Evolutionary conservation across 2,329 filamentous ascomycete species (phyloP).

Genomic region (Ambrosiella beaveri): DNA sequence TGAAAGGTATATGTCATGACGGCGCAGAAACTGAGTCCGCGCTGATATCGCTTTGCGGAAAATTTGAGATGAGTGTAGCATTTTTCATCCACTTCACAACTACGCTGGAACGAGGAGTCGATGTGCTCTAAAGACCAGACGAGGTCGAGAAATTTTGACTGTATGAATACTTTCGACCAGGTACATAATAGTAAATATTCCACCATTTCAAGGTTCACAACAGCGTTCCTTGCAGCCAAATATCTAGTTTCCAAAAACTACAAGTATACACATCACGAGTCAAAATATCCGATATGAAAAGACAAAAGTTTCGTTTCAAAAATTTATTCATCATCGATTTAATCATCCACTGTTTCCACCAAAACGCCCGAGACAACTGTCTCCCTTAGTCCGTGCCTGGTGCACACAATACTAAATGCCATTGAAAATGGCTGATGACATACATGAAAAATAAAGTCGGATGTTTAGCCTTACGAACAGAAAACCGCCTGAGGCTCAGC

Average conservation of each 20-base stretch:
- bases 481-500: not conserved
- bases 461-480: not conserved
- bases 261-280: not conserved
- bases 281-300: not conserved
- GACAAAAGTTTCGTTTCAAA: not conserved
- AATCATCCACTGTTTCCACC: constrained; percentile 1
- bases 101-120: not conserved
- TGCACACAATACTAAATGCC: not conserved
- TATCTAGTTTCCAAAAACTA: too few species aligned
- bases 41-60: too few species aligned
- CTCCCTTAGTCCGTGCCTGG: not conserved
- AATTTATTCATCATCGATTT: constrained; percentile 4
- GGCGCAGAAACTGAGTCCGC: too few species aligned
- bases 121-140: not conserved
- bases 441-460: not conserved
- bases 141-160: not conserved
- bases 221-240: too few species aligned
- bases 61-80: not conserved
- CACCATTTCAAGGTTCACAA: too few species aligned
- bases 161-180: constrained; percentile 6
- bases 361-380: not conserved
- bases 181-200: not conserved
- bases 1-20: too few species aligned
- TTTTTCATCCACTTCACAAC: not conserved
- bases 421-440: not conserved